A percentile compares a stretch with the other conserved stretches of the same genome.
Conservation (phyloP, 2,329 filamentous ascomycete genomes). For the Apiospora rasikravindrae region DNA sequence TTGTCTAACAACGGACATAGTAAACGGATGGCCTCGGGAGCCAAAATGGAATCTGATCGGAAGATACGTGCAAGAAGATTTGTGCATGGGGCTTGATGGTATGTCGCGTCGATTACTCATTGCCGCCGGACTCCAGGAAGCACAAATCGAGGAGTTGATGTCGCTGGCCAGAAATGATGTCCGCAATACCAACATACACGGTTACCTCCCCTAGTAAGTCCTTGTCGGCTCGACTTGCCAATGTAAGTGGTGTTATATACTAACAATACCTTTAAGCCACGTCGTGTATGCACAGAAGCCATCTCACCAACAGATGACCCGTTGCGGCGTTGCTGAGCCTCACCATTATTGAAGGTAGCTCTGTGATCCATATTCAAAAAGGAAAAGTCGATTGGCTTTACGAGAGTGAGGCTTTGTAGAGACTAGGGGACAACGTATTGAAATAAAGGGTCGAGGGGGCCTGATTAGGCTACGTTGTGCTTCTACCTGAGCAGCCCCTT, state of each 20-base stretch:
- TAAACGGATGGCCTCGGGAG: not conserved
- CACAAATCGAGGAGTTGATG: not conserved
- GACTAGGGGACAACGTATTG: not conserved
- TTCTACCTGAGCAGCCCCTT: not conserved
- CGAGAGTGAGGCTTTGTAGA: not conserved
- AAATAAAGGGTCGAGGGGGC: too few relatives aligned
- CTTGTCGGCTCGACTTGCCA: not conserved
- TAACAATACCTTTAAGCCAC: not conserved
- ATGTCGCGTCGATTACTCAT: not conserved
- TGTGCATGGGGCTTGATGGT: not conserved
- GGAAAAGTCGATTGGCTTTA: too few relatives aligned
- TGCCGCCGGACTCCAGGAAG: not conserved
- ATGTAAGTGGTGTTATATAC: not conserved
- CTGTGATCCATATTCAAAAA: not conserved
- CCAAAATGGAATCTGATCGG: not conserved
- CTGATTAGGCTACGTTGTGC: not conserved
- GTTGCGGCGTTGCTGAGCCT: not conserved
- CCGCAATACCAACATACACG: not conserved
- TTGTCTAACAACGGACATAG: not conserved
- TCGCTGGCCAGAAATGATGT: not conserved
- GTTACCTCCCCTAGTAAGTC: not conserved
- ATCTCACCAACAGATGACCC: not conserved
- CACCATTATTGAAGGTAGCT: not conserved
- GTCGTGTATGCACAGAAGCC: slow-evolving; percentile 1
- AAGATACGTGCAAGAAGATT: not conserved